phyloP scores from a whole-genome alignment of 108 stramenopile genomes.

The Fistulifera solaris region DNA sequence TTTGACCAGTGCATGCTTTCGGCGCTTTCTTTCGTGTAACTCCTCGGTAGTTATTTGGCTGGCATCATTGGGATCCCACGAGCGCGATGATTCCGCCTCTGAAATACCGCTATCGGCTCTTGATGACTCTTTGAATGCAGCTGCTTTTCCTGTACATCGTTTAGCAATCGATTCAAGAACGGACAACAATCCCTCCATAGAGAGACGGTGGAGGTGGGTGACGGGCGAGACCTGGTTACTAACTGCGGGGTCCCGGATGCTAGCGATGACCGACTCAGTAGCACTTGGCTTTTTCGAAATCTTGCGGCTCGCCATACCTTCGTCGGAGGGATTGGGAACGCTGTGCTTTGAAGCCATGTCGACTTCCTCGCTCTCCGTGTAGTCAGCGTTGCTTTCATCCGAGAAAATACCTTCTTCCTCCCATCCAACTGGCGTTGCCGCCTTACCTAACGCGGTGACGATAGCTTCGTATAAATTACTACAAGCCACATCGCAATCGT shows the following conservation, averaged over 20 bases:
- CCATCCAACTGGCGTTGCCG: slow-evolving; percentile 21
- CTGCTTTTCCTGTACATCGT: slow-evolving; percentile 8
- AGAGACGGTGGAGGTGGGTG: slow-evolving; percentile 72
- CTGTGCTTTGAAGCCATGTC: background rate
- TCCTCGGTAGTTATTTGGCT: slow-evolving; percentile 27
- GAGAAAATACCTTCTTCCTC: background rate
- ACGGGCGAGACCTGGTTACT: slow-evolving; percentile 19
- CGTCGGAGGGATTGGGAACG: background rate
- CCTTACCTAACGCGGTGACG: slow-evolving; percentile 49
- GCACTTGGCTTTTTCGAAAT: slow-evolving; percentile 4
- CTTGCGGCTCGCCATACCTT: background rate
- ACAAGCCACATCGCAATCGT: slow-evolving; percentile 95
- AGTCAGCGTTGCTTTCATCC: background rate
- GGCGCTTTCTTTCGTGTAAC: slow-evolving; percentile 69
- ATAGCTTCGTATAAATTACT: slow-evolving; percentile 91
- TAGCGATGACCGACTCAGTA: background rate
- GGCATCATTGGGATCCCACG: background rate
- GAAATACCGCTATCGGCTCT: slow-evolving; percentile 1
- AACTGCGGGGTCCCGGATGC: background rate
- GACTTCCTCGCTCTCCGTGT: background rate
- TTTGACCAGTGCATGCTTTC: slow-evolving; percentile 64
- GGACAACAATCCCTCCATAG: slow-evolving; percentile 81
- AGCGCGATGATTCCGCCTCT: background rate
- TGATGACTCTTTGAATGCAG: background rate
- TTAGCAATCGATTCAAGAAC: slow-evolving; percentile 82